Conservation (phyloP, 2,329 filamentous ascomycete species). For the Epicoccum sorghinum region DNA sequence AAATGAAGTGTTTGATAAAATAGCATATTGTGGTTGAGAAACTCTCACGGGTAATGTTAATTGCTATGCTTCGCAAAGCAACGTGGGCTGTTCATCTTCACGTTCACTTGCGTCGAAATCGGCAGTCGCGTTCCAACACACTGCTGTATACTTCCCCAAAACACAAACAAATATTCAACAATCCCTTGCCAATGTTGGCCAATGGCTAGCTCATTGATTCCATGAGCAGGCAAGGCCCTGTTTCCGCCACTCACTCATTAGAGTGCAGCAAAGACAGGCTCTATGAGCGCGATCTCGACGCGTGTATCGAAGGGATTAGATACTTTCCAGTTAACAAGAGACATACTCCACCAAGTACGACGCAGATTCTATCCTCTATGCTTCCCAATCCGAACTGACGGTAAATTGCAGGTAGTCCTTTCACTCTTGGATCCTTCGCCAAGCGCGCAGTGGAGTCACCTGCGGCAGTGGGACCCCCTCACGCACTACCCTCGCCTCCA, state of each 20-base stretch:
- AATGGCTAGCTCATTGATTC: too few relatives aligned
- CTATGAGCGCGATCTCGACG: slow-evolving; percentile 21
- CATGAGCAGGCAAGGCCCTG: too few relatives aligned
- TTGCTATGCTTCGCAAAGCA: too few relatives aligned
- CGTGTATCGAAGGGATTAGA: slow-evolving; percentile 26
- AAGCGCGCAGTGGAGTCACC: background rate
- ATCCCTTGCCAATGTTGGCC: too few relatives aligned
- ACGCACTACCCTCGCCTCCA: slow-evolving; percentile 11
- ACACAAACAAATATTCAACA: too few relatives aligned
- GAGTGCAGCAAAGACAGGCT: slow-evolving; percentile 16
- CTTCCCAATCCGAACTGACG: slow-evolving; percentile 1
- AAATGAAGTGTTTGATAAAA: too few relatives aligned
- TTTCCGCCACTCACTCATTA: background rate
- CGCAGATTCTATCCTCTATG: background rate
- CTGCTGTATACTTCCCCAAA: too few relatives aligned
- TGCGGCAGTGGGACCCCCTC: background rate
- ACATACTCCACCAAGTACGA: slow-evolving; percentile 4
- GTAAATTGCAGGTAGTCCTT: background rate
- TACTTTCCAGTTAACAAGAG: slow-evolving; percentile 17
- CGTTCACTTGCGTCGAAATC: too few relatives aligned
- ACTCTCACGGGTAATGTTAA: too few relatives aligned
- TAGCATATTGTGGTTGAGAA: too few relatives aligned
- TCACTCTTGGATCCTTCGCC: background rate
- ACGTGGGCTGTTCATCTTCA: too few relatives aligned
- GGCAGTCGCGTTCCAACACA: too few relatives aligned